These are phyloP conservation scores for Colletotrichum sidae DNA, from an alignment of 2,329 filamentous ascomycete species.

Conservation along the genomic window DNA sequence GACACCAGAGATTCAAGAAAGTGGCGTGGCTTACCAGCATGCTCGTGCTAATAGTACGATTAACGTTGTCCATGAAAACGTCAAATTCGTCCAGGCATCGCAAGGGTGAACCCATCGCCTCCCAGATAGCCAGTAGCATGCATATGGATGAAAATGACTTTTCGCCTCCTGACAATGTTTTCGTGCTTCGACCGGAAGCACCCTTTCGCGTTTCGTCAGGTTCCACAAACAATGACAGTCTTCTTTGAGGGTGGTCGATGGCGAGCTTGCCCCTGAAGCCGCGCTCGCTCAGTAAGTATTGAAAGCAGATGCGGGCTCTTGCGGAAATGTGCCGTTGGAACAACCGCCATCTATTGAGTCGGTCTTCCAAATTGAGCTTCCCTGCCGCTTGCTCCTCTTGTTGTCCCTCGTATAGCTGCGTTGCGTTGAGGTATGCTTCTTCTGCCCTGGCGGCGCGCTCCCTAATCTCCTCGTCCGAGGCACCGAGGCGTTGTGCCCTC, in stretches of 20 bases:
- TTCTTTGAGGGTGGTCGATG: conserved; percentile 80
- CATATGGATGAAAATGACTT: conserved; percentile 99
- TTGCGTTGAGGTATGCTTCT: conserved; percentile 53
- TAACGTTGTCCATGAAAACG: conserved; percentile 99
- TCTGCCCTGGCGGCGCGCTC: conserved; percentile 56
- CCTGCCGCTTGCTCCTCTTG: conserved; percentile 57
- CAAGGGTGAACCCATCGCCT: conserved; percentile 96
- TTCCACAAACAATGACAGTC: conserved; percentile 82
- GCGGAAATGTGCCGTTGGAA: conserved; percentile 89
- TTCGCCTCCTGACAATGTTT: conserved; percentile 93
- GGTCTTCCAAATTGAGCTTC: conserved; percentile 72
- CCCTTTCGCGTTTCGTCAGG: conserved; percentile 76
- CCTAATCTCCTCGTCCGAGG: conserved; percentile 73
- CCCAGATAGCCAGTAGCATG: conserved; percentile 92
- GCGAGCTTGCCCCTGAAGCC: conserved; percentile 86
- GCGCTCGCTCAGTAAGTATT: conserved; percentile 88
- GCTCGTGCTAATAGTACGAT: conserved; percentile 90
- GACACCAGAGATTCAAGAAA: not conserved
- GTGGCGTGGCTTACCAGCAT: conserved; percentile 80
- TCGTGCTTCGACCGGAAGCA: conserved; percentile 82
- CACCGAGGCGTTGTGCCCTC: conserved; percentile 69
- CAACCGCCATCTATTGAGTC: conserved; percentile 79
- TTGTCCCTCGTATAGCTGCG: conserved; percentile 54
- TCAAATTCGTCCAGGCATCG: conserved; percentile 98
- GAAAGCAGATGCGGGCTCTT: conserved; percentile 87